Evolutionary conservation across 371 early-diverging fungal species (phyloP), one percentile per base, ranked within the genome.

Genomic region (Circinella minor): DNA sequence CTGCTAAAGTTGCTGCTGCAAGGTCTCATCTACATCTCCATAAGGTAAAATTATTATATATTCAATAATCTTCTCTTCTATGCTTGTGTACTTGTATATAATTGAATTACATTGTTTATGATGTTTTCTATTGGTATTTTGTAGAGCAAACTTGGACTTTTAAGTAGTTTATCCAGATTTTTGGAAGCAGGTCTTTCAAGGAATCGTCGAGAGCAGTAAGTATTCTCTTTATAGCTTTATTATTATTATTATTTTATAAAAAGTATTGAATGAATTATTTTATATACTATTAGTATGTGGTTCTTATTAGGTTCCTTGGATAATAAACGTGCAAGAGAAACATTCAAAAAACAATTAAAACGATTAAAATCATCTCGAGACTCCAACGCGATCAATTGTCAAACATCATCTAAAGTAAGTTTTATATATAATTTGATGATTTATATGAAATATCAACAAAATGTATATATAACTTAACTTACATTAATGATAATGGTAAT

Each of bases 251-350:
- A n/a, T 20, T 39, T n/a, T 13, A 15, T 15, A 13, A 14, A 13
- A 14, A 4, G n/a, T 14, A n/a, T 36, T 4, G 39, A 54, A 37
- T 7, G 37, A 48, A 13, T 59, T 14, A 43, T 59, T 13, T n/a
- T 43, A 49, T 61, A 1, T 38, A 7, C 20, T 62, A 43, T 37
- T 47, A 71, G 81, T 4, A 77, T 78, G 55, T 89, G 89, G 89
- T 89, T 86, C 60, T 64, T 89, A 55, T 66, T 76, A 17, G 82
- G 86, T 61, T 87, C 81, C 65, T 70, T 89, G 55, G 78, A 77
- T 4, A 80, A 77, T 37, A 74, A 67, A 15, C 81, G 84, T 64
- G 84, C 86, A 14, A 79, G 74, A 54, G 72, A 83, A 37, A 62
- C 75, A n/a, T 86, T 87, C 55, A 79, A 77, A 65, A 70, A 60